Evolutionary conservation across 2,329 filamentous ascomycete species (phyloP).

Genomic region (Pleomassaria siparia): DNA sequence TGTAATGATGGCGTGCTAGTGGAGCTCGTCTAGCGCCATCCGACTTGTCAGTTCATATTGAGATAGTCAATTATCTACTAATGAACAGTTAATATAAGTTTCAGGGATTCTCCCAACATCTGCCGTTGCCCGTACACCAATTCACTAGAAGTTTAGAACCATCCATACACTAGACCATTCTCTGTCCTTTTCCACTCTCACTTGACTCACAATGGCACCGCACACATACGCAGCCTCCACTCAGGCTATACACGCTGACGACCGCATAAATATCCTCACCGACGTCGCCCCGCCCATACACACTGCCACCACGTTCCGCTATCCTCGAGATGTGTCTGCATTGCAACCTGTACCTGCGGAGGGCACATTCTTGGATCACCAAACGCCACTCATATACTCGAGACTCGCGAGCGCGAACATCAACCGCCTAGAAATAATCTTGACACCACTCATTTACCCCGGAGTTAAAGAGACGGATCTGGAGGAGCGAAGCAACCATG

Average conservation of each 20-base stretch:
- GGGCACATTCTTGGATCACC: slow-evolving; percentile 42
- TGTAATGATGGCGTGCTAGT: slow-evolving; percentile 5
- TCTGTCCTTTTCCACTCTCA: not conserved
- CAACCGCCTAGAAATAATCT: slow-evolving; percentile 80
- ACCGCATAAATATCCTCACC: slow-evolving; percentile 69
- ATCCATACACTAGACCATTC: too few species aligned
- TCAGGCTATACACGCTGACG: slow-evolving; percentile 78
- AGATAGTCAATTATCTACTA: too few species aligned
- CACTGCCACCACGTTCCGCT: slow-evolving; percentile 88
- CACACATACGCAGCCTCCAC: slow-evolving; percentile 62
- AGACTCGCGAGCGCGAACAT: slow-evolving; percentile 76
- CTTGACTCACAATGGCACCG: slow-evolving; percentile 10
- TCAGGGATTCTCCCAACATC: too few species aligned
- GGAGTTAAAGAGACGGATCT: slow-evolving; percentile 29
- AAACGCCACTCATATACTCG: slow-evolving; percentile 67
- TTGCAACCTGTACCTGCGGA: slow-evolving; percentile 56
- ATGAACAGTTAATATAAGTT: too few species aligned
- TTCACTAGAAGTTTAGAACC: too few species aligned
- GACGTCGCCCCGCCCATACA: slow-evolving; percentile 90
- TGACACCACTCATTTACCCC: slow-evolving; percentile 70
- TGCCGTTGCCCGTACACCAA: too few species aligned
- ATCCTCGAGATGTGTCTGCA: slow-evolving; percentile 68
- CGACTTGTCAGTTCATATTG: slow-evolving; percentile 3
- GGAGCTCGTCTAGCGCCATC: not conserved
- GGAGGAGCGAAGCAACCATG: slow-evolving; percentile 46